These are phyloP conservation scores for Zygnema circumcarinatum DNA, from an alignment of 139 green algal species.

Conservation along the genomic window DNA sequence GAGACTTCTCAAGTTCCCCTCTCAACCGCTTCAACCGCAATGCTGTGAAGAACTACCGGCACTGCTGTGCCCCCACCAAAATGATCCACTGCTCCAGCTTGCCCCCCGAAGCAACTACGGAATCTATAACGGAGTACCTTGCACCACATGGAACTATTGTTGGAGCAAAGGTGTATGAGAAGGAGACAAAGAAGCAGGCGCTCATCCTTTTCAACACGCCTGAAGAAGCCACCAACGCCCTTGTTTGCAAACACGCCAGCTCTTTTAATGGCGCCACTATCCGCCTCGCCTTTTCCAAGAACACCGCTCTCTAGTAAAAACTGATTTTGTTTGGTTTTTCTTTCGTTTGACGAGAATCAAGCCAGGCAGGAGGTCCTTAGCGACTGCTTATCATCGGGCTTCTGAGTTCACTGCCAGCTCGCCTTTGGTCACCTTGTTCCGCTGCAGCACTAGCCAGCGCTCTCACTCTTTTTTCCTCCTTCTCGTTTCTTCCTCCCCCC, in stretches of 20 bases:
- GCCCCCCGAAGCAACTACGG: constrained; percentile 36
- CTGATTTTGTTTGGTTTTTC: too few relatives aligned
- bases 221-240: constrained; percentile 44
- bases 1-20: constrained; percentile 50
- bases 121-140: constrained; percentile 46
- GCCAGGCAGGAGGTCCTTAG: too few relatives aligned
- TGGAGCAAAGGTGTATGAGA: constrained; percentile 55
- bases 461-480: too few relatives aligned
- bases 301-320: constrained; percentile 19
- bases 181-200: constrained; percentile 62
- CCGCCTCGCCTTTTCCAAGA: constrained; percentile 59
- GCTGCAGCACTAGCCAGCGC: too few relatives aligned
- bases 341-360: too few relatives aligned
- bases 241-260: constrained; percentile 36
- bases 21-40: constrained; percentile 61
- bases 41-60: constrained; percentile 57
- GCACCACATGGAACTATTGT: constrained; percentile 41
- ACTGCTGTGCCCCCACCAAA: constrained; percentile 52
- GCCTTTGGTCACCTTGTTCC: too few relatives aligned
- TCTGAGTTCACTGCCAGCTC: too few relatives aligned
- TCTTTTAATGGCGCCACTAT: constrained; percentile 33
- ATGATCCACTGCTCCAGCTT: constrained; percentile 58
- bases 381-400: too few relatives aligned
- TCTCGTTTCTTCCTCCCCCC: too few relatives aligned
- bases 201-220: constrained; percentile 42